Conservation (phyloP, 139 green algal species). For the Choricystis sp. region DNA sequence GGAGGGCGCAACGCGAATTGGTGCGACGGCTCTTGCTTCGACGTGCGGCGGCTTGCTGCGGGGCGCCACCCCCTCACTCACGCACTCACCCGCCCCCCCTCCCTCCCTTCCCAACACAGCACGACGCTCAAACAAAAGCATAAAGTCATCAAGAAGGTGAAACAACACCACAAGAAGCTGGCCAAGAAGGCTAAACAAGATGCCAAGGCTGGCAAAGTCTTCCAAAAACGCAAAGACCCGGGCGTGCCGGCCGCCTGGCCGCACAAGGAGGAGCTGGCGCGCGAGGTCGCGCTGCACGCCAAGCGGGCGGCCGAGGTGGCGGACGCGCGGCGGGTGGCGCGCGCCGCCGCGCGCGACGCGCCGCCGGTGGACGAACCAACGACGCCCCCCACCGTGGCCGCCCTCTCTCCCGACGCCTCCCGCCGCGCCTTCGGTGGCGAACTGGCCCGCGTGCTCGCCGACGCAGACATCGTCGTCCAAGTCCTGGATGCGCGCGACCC, state of each 20-base stretch:
- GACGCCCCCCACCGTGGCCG: not conserved
- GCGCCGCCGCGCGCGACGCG: not conserved
- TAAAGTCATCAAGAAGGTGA: constrained; percentile 67
- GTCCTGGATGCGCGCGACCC: constrained; percentile 93
- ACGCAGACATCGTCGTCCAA: constrained; percentile 82
- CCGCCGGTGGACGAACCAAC: not conserved
- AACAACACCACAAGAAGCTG: constrained; percentile 18
- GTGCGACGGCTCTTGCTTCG: too few species aligned
- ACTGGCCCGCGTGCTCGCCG: constrained; percentile 78
- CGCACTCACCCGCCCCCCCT: not conserved
- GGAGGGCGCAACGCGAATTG: too few species aligned
- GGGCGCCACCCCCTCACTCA: not conserved
- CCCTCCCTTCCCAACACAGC: not conserved
- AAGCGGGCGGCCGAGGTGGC: constrained; percentile 40
- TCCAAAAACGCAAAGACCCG: constrained; percentile 63
- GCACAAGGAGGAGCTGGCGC: constrained; percentile 87
- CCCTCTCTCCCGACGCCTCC: constrained; percentile 37
- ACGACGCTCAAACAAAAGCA: constrained; percentile 86
- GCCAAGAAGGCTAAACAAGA: constrained; percentile 67
- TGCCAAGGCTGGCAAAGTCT: constrained; percentile 51
- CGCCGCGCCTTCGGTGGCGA: constrained; percentile 84
- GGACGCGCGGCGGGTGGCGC: constrained; percentile 8
- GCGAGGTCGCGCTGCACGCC: constrained; percentile 67
- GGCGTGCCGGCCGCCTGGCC: constrained; percentile 83
- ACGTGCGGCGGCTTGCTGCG: too few species aligned